Conservation (phyloP, 768 basidiomycete genomes). For the Sporobolomyces phaffii region DNA sequence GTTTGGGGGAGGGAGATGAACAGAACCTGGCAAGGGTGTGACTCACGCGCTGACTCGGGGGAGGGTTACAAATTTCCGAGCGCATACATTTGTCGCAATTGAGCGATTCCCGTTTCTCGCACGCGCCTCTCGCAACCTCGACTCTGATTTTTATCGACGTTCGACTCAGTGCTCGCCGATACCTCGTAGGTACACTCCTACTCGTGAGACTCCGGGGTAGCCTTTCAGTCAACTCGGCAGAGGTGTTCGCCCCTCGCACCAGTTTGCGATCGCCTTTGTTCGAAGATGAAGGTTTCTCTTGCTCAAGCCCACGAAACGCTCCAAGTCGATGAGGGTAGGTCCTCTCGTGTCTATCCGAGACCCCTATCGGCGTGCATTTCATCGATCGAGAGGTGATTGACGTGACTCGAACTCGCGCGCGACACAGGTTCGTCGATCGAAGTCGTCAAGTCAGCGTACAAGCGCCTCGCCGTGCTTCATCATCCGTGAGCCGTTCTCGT, state of each 20-base stretch:
- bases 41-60: neutral
- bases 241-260: too few species aligned
- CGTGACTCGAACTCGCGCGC: neutral
- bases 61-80: neutral
- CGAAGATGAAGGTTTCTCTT: neutral
- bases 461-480: slow-evolving; percentile 60
- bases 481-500: slow-evolving; percentile 54
- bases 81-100: too few species aligned
- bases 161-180: too few species aligned
- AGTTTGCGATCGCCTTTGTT: too few species aligned
- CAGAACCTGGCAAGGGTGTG: too few species aligned
- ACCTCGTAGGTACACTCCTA: too few species aligned
- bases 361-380: neutral
- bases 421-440: slow-evolving; percentile 48
- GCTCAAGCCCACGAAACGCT: neutral
- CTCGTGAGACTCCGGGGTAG: too few species aligned
- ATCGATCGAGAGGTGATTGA: neutral
- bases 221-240: too few species aligned
- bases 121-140: too few species aligned
- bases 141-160: too few species aligned
- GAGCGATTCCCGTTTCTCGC: too few species aligned
- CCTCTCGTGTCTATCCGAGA: neutral
- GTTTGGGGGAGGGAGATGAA: neutral
- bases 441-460: slow-evolving; percentile 63
- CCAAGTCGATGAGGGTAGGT: neutral